Evolutionary conservation across 2,329 filamentous ascomycete species (phyloP).

Genomic region (Scedosporium boydii): DNA sequence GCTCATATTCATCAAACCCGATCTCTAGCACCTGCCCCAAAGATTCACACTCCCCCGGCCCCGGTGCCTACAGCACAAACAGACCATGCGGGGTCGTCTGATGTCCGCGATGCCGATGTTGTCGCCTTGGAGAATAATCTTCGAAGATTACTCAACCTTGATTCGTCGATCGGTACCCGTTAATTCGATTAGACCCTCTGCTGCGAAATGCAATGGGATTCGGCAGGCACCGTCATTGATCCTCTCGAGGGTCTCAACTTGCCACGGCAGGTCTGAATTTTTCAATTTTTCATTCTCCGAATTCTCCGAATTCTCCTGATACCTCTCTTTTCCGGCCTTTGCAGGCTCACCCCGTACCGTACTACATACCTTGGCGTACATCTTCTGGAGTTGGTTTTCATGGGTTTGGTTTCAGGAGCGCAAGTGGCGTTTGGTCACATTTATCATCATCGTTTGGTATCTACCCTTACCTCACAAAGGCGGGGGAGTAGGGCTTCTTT

Average conservation of each 20-base stretch:
- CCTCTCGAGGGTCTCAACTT: background rate
- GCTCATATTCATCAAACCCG: background rate
- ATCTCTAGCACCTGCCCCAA: background rate
- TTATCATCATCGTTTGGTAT: background rate
- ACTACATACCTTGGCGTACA: background rate
- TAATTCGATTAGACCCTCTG: background rate
- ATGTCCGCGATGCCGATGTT: conserved; percentile 22
- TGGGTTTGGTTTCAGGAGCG: background rate
- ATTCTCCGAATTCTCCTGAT: background rate
- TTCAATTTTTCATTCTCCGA: background rate
- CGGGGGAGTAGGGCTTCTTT: background rate
- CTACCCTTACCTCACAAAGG: background rate
- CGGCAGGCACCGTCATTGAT: too few relatives aligned
- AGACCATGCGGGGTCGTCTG: background rate
- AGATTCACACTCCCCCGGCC: background rate
- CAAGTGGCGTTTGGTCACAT: background rate
- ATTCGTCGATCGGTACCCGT: conserved; percentile 13
- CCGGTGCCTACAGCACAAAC: background rate
- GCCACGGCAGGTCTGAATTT: background rate
- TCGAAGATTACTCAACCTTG: conserved; percentile 40
- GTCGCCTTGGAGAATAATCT: conserved; percentile 44
- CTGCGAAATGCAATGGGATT: background rate
- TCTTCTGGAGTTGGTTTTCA: background rate
- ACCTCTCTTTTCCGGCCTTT: background rate
- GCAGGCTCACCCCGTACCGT: background rate